Base-by-base conservation (phyloP, 2,329 filamentous ascomycete species). In the Chaetomium sp. region DNA sequence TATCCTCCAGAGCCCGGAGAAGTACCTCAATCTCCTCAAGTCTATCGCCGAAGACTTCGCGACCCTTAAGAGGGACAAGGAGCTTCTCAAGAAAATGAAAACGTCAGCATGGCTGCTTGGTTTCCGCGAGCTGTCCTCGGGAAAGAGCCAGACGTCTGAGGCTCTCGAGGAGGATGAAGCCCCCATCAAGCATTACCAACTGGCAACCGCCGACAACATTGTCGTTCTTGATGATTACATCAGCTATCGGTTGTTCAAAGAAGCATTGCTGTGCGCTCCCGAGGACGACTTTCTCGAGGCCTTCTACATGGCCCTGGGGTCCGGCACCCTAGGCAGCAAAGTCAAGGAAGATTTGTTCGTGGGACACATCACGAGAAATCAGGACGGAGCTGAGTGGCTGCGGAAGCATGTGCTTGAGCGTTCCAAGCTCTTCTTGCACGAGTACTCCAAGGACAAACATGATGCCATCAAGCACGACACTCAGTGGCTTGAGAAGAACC, bases 201-300 rank as follows among this genome's bases (percentile, higher is more conserved):
- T 99, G 45, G 89, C 89, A 1, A 80, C 85, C 38, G 89, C 93
- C 1, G 82, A 79, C 57, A 82, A 90, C 60, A 90, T 95, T 70
- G 88, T 95, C 50, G 85, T 96, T 62, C 81, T 93, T 12, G 92
- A 97, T 74, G 94, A 98, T 72, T 93, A 95, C 71, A 90, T 92
- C 71, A 93, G 90, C 72, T 97, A 94, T 75, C 89, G 90, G 38
- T 82, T 95, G 1, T 99, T 99, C 81, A 94, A 93, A 73, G 87
- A 92, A 60, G 86, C 87, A 67, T 82, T 99, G 33, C 83, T 96
- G 31, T 93, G 90, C 66, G 93, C 93, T 0, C 96, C 95, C 0
- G 91, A 97, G 75, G 95, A 99, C 73, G 95, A 98, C 68, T 75
- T 79, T 0, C 81, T 99, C 1, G 95, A 99, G 74, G 83, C 85